Evolutionary conservation across 139 green algal genomes (phyloP).

Genomic region (Nannochloris sp.): DNA sequence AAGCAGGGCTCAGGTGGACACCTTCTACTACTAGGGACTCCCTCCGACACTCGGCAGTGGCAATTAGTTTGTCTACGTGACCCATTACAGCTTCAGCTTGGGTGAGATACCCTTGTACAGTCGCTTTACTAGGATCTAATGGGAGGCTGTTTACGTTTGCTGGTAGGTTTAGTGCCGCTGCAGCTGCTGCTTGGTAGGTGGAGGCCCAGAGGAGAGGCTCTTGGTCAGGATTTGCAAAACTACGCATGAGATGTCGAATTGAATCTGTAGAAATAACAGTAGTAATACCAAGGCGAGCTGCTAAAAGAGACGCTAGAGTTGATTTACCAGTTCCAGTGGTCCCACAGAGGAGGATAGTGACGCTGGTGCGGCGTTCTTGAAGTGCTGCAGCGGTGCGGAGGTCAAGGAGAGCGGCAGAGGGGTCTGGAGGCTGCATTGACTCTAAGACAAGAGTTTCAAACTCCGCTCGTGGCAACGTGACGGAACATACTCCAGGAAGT

Average conservation of each 20-base stretch:
- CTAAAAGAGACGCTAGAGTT: conserved; percentile 87
- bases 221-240: conserved; percentile 35
- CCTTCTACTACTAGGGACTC: conserved; percentile 69
- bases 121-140: not conserved
- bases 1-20: conserved; percentile 41
- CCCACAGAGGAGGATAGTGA: conserved; percentile 29
- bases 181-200: conserved; percentile 74
- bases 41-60: conserved; percentile 31
- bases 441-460: conserved; percentile 28
- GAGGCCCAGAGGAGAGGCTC: conserved; percentile 79
- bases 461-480: conserved; percentile 12
- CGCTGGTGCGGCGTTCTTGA: not conserved
- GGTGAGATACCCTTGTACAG: conserved; percentile 52
- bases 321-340: conserved; percentile 83
- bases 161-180: not conserved
- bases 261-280: conserved; percentile 88
- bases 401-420: not conserved
- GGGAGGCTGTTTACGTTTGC: not conserved
- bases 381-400: not conserved
- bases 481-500: not conserved
- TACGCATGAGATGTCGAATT: conserved; percentile 76
- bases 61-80: conserved; percentile 45
- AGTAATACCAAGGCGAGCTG: conserved; percentile 74
- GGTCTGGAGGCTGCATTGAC: conserved; percentile 12
- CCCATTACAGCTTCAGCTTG: conserved; percentile 6